These are phyloP conservation scores for Pleurotus tuoliensis DNA, from an alignment of 768 basidiomycete genomes.

Conservation along the genomic window DNA sequence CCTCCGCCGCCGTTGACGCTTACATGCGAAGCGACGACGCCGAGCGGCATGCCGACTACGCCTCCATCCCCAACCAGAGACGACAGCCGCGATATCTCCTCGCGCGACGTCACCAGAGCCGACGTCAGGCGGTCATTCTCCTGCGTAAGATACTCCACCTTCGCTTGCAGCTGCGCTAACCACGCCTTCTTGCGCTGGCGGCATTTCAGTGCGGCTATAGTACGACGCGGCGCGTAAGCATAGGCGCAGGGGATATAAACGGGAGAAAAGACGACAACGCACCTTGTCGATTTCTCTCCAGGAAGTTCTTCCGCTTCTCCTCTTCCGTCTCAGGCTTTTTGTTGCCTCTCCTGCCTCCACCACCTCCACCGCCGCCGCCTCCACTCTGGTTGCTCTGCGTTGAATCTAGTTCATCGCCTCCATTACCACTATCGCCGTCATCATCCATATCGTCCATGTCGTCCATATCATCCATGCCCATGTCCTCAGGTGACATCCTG, in stretches of 20 bases:
- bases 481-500: conserved; percentile 32
- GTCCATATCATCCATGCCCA: conserved; percentile 28
- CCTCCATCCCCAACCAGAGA: conserved; percentile 66
- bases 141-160: conserved; percentile 86
- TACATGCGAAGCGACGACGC: conserved; percentile 17
- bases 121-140: conserved; percentile 93
- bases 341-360: conserved; percentile 16
- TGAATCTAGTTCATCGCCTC: conserved; percentile 21
- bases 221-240: conserved; percentile 6
- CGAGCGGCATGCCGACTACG: conserved; percentile 34
- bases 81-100: conserved; percentile 85
- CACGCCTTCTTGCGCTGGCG: conserved; percentile 99
- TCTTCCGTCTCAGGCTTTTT: conserved; percentile 97
- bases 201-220: conserved; percentile 91
- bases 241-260: conserved; percentile 4
- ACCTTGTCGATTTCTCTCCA: conserved; percentile 98
- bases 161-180: conserved; percentile 88
- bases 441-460: conserved; percentile 30
- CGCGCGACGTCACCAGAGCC: conserved; percentile 82
- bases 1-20: conserved; percentile 15
- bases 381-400: conserved; percentile 11
- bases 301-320: conserved; percentile 94
- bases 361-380: conserved; percentile 8
- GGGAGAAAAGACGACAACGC: conserved; percentile 15
- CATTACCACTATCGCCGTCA: conserved; percentile 38